A percentile compares a stretch with the other conserved stretches of the same genome.
Conservation (phyloP, 169 alveolate genomes). For the Plasmodium sp. region DNA sequence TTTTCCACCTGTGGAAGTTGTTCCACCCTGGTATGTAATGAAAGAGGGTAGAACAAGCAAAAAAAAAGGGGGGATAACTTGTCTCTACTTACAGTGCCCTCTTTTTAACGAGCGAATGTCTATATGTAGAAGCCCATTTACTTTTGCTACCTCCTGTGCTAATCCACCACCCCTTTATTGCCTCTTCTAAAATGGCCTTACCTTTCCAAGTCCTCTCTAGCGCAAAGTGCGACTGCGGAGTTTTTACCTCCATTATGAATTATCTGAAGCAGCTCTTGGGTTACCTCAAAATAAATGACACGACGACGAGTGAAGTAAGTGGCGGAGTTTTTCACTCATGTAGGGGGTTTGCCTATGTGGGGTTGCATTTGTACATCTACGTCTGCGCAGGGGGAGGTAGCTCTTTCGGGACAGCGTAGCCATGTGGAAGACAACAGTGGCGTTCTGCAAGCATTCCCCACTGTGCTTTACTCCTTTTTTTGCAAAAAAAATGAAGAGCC, state of each 20-base stretch:
- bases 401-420: not conserved
- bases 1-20: constrained; percentile 63
- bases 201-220: constrained; percentile 26
- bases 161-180: not conserved
- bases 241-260: constrained; percentile 20
- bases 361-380: not conserved
- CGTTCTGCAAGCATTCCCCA: not conserved
- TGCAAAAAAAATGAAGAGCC: not conserved
- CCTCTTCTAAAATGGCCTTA: not conserved
- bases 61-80: not conserved
- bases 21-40: constrained; percentile 58
- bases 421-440: not conserved
- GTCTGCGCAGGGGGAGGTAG: not conserved
- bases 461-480: not conserved
- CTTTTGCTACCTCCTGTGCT: not conserved
- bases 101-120: not conserved
- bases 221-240: constrained; percentile 16
- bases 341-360: not conserved
- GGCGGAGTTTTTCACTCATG: not conserved
- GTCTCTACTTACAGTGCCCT: not conserved
- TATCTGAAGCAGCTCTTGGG: constrained; percentile 46
- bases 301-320: constrained; percentile 61
- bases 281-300: constrained; percentile 36
- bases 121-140: not conserved
- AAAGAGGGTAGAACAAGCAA: not conserved